Conservation (phyloP, 1,284 basidiomycete species). For the Pulchroboletus neoregius region DNA sequence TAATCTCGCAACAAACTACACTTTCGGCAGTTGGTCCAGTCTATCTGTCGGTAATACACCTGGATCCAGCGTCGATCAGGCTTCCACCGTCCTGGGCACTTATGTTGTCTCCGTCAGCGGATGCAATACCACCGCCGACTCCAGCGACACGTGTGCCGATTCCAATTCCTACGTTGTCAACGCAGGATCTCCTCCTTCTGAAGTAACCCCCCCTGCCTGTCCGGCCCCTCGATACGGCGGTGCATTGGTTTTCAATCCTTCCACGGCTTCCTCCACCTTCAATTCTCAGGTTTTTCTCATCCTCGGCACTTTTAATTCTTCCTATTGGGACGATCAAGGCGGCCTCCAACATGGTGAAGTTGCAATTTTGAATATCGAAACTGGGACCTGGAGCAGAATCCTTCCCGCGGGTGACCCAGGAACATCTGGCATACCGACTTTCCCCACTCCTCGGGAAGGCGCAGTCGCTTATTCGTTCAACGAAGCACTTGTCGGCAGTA, state of each 20-base stretch:
- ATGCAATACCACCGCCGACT: conserved; percentile 45
- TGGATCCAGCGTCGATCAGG: conserved; percentile 41
- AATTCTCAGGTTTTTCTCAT: conserved; percentile 62
- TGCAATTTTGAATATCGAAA: conserved; percentile 58
- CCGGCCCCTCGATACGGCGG: conserved; percentile 67
- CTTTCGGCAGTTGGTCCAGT: conserved; percentile 57
- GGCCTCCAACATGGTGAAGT: conserved; percentile 65
- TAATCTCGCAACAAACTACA: conserved; percentile 48
- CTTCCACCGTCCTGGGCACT: conserved; percentile 52
- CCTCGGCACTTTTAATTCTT: conserved; percentile 59
- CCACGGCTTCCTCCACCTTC: conserved; percentile 52
- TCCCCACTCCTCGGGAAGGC: conserved; percentile 64
- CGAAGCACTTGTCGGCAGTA: conserved; percentile 52
- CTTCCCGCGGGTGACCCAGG: conserved; percentile 72
- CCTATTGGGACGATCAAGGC: conserved; percentile 61
- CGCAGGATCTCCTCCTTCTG: conserved; percentile 32
- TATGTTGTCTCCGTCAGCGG: conserved; percentile 58
- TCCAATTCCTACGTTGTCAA: conserved; percentile 56
- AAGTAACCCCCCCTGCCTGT: conserved; percentile 46
- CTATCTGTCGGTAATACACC: conserved; percentile 40
- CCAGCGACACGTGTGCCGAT: conserved; percentile 49
- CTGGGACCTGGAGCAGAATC: conserved; percentile 67
- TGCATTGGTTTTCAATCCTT: conserved; percentile 58
- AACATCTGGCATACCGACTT: conserved; percentile 36
- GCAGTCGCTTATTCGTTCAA: conserved; percentile 58